Evolutionary conservation across 202 grass and related monocot genomes (phyloP).

Genomic region (Schoenoplectus tabernaemontani): DNA sequence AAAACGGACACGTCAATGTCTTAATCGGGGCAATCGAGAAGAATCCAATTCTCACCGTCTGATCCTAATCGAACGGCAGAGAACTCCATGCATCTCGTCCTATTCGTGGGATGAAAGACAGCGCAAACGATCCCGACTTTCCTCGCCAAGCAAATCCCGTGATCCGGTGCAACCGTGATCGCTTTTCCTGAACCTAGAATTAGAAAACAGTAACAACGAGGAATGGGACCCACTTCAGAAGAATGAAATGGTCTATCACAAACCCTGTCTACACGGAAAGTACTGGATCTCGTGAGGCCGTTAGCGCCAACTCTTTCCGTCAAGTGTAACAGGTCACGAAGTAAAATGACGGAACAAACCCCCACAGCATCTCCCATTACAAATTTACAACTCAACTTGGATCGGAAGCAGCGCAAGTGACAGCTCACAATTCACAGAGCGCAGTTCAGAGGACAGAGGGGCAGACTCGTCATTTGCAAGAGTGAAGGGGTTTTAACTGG

Average conservation of each 20-base stretch:
- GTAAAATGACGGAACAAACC: slow-evolving; percentile 9
- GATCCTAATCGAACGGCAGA: slow-evolving; percentile 8
- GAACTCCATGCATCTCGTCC: not conserved
- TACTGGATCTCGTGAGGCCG: slow-evolving; percentile 10
- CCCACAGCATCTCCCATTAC: not conserved
- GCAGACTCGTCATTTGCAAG: not conserved
- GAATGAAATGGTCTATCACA: not conserved
- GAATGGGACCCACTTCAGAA: not conserved
- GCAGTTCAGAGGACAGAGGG: not conserved
- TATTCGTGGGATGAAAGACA: not conserved
- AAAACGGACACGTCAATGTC: not conserved
- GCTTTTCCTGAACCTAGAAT: not conserved
- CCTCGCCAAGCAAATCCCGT: not conserved
- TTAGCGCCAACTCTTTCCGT: slow-evolving; percentile 13
- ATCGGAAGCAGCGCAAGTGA: not conserved
- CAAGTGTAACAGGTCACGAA: not conserved
- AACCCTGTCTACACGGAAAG: not conserved
- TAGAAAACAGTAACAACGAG: not conserved
- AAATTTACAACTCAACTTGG: not conserved
- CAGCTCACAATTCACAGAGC: not conserved
- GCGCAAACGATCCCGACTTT: not conserved
- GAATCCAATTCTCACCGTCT: not conserved
- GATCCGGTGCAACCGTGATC: not conserved
- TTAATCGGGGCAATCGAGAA: not conserved
- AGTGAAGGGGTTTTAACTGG: not conserved